phyloP scores from a whole-genome alignment of 2,329 filamentous ascomycete genomes.

The Paecilomyces sp. region DNA sequence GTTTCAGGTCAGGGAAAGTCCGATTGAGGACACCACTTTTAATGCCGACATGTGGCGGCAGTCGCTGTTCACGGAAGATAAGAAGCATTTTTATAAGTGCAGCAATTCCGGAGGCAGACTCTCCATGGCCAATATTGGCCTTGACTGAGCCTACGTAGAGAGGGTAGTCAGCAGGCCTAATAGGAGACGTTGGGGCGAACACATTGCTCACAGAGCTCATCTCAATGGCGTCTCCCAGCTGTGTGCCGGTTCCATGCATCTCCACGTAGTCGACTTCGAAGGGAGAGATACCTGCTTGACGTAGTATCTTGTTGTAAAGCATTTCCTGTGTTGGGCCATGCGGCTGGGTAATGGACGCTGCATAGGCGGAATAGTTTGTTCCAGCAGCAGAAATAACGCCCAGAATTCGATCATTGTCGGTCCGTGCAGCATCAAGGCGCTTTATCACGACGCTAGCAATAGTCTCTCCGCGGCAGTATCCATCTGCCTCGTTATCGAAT shows the following conservation, averaged over 20 bases:
- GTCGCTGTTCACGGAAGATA: slow-evolving; percentile 55
- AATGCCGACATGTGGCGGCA: slow-evolving; percentile 60
- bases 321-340: slow-evolving; percentile 66
- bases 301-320: slow-evolving; percentile 60
- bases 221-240: slow-evolving; percentile 71
- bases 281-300: slow-evolving; percentile 64
- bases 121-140: slow-evolving; percentile 37
- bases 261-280: slow-evolving; percentile 72
- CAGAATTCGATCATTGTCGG: slow-evolving; percentile 56
- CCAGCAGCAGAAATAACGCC: slow-evolving; percentile 62
- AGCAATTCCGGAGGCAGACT: slow-evolving; percentile 17
- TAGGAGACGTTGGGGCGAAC: slow-evolving; percentile 40
- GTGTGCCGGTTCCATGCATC: slow-evolving; percentile 81
- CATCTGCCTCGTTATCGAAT: slow-evolving; percentile 65
- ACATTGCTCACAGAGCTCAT: slow-evolving; percentile 64
- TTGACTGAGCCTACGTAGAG: slow-evolving; percentile 20
- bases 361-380: slow-evolving; percentile 69
- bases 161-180: slow-evolving; percentile 10
- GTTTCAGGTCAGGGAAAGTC: slow-evolving; percentile 18
- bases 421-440: slow-evolving; percentile 62
- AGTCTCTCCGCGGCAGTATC: slow-evolving; percentile 67
- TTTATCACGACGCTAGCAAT: slow-evolving; percentile 65
- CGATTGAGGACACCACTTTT: slow-evolving; percentile 35
- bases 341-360: slow-evolving; percentile 72
- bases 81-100: slow-evolving; percentile 54